These are phyloP conservation scores for Colletotrichum sp. DNA, from an alignment of 2,329 filamentous ascomycete genomes.

Conservation along the genomic window DNA sequence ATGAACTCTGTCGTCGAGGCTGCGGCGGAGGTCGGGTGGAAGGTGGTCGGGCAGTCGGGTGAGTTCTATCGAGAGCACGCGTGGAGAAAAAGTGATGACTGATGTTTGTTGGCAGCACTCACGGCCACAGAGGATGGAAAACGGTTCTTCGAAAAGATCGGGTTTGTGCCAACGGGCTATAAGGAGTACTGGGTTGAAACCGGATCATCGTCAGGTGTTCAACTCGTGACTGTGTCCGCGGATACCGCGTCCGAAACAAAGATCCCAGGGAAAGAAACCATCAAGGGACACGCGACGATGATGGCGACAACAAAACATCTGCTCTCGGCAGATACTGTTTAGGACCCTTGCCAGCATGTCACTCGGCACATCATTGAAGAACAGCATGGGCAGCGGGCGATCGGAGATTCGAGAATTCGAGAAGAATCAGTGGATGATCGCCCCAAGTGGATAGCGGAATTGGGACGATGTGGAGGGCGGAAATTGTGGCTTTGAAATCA, in stretches of 20 bases:
- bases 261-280: neutral
- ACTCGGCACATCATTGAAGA: neutral
- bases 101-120: constrained; percentile 25
- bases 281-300: constrained; percentile 17
- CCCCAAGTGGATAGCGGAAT: constrained; percentile 1
- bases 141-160: constrained; percentile 30
- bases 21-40: constrained; percentile 24
- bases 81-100: neutral
- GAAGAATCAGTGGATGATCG: constrained; percentile 4
- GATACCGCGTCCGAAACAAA: neutral
- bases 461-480: neutral
- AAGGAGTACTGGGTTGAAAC: constrained; percentile 27
- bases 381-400: neutral
- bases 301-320: neutral
- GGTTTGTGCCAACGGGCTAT: constrained; percentile 33
- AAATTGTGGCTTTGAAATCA: constrained; percentile 21
- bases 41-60: constrained; percentile 32
- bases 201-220: neutral
- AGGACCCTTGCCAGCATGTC: neutral
- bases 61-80: neutral
- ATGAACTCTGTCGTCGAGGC: neutral
- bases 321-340: neutral
- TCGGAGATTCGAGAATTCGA: neutral
- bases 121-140: constrained; percentile 32
- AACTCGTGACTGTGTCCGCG: neutral